phyloP scores from a whole-genome alignment of 2,329 filamentous ascomycete genomes.

The Botrytis aclada region DNA sequence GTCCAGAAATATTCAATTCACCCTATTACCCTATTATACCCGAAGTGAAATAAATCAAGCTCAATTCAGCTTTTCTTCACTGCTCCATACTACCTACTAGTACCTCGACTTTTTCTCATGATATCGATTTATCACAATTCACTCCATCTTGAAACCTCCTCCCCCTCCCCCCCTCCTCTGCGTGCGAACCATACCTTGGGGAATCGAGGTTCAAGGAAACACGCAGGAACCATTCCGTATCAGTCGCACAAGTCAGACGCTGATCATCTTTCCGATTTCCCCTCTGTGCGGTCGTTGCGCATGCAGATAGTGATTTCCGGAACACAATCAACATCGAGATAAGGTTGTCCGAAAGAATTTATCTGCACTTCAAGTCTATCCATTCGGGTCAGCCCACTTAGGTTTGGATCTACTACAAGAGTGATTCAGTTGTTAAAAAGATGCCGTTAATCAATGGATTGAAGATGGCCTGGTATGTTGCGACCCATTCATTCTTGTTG shows the following conservation, averaged over 20 bases:
- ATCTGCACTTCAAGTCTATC: conserved; percentile 26
- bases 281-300: conserved; percentile 18
- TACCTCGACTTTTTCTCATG: neutral
- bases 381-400: conserved; percentile 24
- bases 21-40: neutral
- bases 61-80: conserved; percentile 1
- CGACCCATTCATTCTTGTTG: neutral
- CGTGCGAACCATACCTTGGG: neutral
- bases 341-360: conserved; percentile 21
- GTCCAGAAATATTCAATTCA: neutral
- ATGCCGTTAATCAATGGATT: conserved; percentile 69
- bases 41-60: neutral
- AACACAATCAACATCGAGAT: conserved; percentile 20
- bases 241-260: neutral
- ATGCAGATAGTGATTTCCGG: conserved; percentile 23
- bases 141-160: neutral
- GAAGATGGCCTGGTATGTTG: conserved; percentile 69
- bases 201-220: neutral
- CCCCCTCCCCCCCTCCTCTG: neutral
- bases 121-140: neutral
- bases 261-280: neutral
- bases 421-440: conserved; percentile 28
- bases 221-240: neutral
- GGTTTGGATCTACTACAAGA: conserved; percentile 18
- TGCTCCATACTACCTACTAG: neutral